Percentiles rank a stretch among this genome's conserved stretches.
These are phyloP conservation scores for Elsinoe fawcettii DNA, from an alignment of 2,329 filamentous ascomycete species.

Conservation along the genomic window DNA sequence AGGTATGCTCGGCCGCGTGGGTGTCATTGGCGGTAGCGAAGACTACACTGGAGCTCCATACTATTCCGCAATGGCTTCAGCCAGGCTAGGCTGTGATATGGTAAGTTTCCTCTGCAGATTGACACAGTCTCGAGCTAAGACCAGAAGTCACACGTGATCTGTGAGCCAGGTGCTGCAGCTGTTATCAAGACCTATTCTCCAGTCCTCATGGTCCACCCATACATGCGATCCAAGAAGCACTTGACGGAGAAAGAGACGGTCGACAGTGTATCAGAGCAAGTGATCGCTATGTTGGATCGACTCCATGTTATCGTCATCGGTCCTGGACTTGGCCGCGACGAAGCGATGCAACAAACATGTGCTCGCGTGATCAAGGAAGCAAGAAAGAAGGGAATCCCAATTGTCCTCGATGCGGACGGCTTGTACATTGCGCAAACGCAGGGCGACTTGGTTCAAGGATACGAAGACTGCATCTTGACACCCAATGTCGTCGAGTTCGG, in stretches of 20 bases:
- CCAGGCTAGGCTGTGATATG: conserved; percentile 83
- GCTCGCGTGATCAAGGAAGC: conserved; percentile 72
- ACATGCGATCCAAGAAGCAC: conserved; percentile 72
- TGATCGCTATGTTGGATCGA: conserved; percentile 74
- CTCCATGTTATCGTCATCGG: conserved; percentile 91
- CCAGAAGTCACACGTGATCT: conserved; percentile 79
- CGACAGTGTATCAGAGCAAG: conserved; percentile 56
- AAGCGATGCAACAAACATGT: conserved; percentile 81
- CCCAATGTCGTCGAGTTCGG: conserved; percentile 93
- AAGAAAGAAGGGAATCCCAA: conserved; percentile 60
- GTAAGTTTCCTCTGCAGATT: conserved; percentile 40
- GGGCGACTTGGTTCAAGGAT: conserved; percentile 71
- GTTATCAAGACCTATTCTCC: conserved; percentile 98
- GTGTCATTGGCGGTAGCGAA: conserved; percentile 87
- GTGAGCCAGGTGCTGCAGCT: conserved; percentile 71
- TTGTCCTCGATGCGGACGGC: conserved; percentile 89
- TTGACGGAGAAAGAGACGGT: conserved; percentile 48
- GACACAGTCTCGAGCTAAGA: not conserved
- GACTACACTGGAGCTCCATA: conserved; percentile 97
- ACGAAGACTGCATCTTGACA: conserved; percentile 76
- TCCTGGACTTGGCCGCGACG: conserved; percentile 82
- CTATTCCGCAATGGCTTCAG: conserved; percentile 96
- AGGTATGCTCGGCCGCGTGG: conserved; percentile 89
- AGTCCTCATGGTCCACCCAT: conserved; percentile 95
- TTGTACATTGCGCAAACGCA: conserved; percentile 67